Evolutionary conservation across 495 filamentous ascomycete genomes (phyloP), one percentile per base, ranked within the genome.

Genomic region (Chaetomium fimeti): DNA sequence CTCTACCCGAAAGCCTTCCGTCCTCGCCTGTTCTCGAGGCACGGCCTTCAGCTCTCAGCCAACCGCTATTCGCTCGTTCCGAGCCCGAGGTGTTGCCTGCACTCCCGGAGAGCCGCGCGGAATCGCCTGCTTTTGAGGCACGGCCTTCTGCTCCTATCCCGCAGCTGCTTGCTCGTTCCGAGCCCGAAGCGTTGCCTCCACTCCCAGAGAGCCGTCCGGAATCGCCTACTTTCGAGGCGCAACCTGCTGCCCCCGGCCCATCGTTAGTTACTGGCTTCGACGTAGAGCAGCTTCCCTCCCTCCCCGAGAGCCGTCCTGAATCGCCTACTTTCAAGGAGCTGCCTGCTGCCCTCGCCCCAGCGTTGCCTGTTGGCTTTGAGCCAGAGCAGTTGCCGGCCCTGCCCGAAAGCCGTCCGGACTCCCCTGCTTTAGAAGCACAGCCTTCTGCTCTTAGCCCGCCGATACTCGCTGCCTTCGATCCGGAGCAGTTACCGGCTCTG

Each of bases 51-150:
- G 36, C n/a, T 45, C n/a, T 40, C 25, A 11, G 7, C 28, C 40
- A 8, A 40, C 40, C 57, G 1, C 61, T 15, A 1, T 11, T 15
- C 16, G 48, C 7, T 56, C 25, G 38, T 48, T 25, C 38, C 5
- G 48, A 54, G 5, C 20, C 29, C 3, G 29, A 32, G 29, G 29
- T 32, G 29, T 7, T 32, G 29, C 29, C 29, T 32, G 3, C 62
- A 6, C 62, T 64, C 1, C 62, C 62, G 8, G 62, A 64, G 8
- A 64, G 62, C 22, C 42, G 42, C 6, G 28, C 54, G 7, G 16
- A 24, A 0, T 63, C 61, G 1, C 61, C 61, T 11, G 3, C 22
- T 32, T 8, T 36, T 2, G 42, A 48, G 40, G 11, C 38, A 18
- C 3, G 12, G 18, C 13, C 49, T 13, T 4, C 16, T 2, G 32